These are phyloP conservation scores for Phoma herbarum DNA, from an alignment of 2,329 filamentous ascomycete genomes.

Conservation along the genomic window DNA sequence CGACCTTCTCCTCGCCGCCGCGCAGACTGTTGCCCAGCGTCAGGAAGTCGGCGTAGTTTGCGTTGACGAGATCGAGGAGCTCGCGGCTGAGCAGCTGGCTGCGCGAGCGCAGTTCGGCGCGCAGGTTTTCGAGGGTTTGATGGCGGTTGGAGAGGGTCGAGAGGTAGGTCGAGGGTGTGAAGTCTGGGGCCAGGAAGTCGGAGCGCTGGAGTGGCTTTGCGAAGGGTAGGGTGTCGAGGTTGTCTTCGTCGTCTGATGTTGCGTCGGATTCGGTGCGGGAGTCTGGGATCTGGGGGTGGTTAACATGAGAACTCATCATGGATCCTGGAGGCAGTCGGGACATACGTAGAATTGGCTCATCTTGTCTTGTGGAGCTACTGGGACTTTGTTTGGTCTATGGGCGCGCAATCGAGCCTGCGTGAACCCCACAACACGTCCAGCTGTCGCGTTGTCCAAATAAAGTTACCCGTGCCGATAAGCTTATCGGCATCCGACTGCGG, in stretches of 20 bases:
- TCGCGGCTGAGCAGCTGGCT: conserved; percentile 83
- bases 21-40: conserved; percentile 80
- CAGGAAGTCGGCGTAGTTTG: conserved; percentile 92
- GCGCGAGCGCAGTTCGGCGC: conserved; percentile 82
- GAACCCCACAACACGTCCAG: conserved; percentile 1
- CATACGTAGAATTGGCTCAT: conserved; percentile 62
- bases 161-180: conserved; percentile 84
- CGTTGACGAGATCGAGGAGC: conserved; percentile 91
- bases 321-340: not conserved
- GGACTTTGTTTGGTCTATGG: not conserved
- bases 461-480: conserved; percentile 9
- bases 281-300: conserved; percentile 24
- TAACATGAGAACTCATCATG: too few species aligned
- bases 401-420: not conserved
- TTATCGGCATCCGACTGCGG: conserved; percentile 10
- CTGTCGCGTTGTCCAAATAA: conserved; percentile 15
- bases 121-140: conserved; percentile 94
- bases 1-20: conserved; percentile 90
- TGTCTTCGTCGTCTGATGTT: conserved; percentile 58
- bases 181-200: conserved; percentile 79
- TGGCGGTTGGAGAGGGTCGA: conserved; percentile 85
- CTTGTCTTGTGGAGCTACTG: conserved; percentile 12
- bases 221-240: conserved; percentile 77
- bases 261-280: conserved; percentile 19
- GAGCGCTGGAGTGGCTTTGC: conserved; percentile 82